Evolutionary conservation across 2,329 filamentous ascomycete genomes (phyloP).

Genomic region (Scedosporium aurantiacum): DNA sequence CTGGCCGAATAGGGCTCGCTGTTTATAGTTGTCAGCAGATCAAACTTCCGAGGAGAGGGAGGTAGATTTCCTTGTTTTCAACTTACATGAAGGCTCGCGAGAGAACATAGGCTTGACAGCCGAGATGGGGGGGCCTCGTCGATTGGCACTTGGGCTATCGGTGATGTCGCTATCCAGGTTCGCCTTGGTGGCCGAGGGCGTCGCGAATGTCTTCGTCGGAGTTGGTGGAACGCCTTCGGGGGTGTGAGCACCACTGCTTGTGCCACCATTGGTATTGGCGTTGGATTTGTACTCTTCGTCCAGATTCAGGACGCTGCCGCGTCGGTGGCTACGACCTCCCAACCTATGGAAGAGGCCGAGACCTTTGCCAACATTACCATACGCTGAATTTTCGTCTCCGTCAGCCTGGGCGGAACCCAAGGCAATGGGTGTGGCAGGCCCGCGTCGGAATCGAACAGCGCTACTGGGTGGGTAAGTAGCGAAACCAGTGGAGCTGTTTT

Average conservation of each 20-base stretch:
- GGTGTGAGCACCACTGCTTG: conserved; percentile 1
- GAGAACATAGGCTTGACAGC: conserved; percentile 19
- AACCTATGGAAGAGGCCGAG: conserved; percentile 57
- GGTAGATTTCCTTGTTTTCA: conserved; percentile 14
- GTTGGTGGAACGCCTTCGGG: conserved; percentile 73
- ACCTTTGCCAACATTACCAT: conserved; percentile 47
- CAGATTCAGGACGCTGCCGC: conserved; percentile 52
- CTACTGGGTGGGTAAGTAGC: conserved; percentile 53
- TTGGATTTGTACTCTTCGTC: conserved; percentile 47
- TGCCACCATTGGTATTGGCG: not conserved
- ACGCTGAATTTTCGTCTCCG: conserved; percentile 22
- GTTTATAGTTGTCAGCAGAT: not conserved
- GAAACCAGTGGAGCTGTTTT: conserved; percentile 54
- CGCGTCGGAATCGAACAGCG: conserved; percentile 58
- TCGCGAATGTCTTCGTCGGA: conserved; percentile 64
- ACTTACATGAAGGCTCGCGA: conserved; percentile 33
- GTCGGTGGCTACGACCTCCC: conserved; percentile 13
- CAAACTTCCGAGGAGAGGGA: not conserved
- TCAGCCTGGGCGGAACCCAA: conserved; percentile 36
- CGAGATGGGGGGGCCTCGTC: conserved; percentile 30
- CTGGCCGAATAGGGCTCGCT: conserved; percentile 5
- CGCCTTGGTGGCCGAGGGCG: conserved; percentile 26
- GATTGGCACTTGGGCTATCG: conserved; percentile 37
- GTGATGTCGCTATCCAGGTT: conserved; percentile 26
- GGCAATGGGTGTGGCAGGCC: conserved; percentile 73